Evolutionary conservation across 352 stramenopile species (phyloP).

Genomic region (Phytophthora cajani): DNA sequence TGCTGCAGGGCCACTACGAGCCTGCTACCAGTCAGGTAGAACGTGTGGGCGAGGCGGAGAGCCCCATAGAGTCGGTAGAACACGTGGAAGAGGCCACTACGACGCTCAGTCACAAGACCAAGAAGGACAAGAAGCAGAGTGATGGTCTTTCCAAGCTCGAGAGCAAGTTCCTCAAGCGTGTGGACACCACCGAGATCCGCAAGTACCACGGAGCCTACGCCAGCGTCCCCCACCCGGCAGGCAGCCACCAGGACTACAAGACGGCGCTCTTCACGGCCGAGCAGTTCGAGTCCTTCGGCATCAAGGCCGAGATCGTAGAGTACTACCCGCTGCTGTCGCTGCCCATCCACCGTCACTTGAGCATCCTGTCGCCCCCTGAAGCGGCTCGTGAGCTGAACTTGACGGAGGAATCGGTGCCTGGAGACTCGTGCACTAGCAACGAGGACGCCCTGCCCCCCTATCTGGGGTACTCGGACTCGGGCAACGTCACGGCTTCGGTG

Average conservation of each 20-base stretch:
- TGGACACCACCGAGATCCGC: constrained; percentile 34
- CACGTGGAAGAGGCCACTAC: not conserved
- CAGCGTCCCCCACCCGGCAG: constrained; percentile 50
- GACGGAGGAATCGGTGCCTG: constrained; percentile 60
- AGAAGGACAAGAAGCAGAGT: constrained; percentile 18
- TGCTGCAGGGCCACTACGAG: constrained; percentile 30
- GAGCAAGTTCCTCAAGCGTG: constrained; percentile 26
- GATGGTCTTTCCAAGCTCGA: constrained; percentile 33
- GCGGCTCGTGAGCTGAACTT: constrained; percentile 52
- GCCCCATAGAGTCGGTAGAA: not conserved
- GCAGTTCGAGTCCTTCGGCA: constrained; percentile 63
- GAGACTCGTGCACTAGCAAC: constrained; percentile 71
- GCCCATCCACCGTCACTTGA: constrained; percentile 50
- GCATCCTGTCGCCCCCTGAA: constrained; percentile 51
- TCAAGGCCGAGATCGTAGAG: constrained; percentile 69
- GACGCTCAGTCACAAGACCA: constrained; percentile 30
- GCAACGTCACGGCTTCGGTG: constrained; percentile 70
- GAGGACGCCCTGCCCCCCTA: constrained; percentile 73
- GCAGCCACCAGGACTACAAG: constrained; percentile 63
- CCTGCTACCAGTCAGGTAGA: not conserved
- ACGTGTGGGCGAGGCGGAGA: not conserved
- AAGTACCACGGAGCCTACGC: constrained; percentile 42
- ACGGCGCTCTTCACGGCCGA: constrained; percentile 65
- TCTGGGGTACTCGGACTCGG: constrained; percentile 82
- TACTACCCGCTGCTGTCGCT: constrained; percentile 80